Evolutionary conservation across 1,284 basidiomycete genomes (phyloP), one percentile per base, ranked within the genome.

Genomic region (Ustilago cynodontis): DNA sequence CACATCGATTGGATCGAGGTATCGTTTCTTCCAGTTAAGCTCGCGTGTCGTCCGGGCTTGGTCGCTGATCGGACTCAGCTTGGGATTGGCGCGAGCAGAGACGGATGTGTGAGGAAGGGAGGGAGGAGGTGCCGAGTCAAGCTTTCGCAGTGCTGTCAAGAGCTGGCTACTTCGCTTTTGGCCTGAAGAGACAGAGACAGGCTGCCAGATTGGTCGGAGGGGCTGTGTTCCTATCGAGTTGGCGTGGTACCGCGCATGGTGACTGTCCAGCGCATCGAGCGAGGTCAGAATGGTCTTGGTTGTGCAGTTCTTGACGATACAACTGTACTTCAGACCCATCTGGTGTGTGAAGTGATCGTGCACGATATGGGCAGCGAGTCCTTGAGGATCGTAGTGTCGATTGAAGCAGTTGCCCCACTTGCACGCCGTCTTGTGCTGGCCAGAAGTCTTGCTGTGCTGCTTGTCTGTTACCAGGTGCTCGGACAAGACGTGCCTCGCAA

Each of bases 341-440:
- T 70, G 72, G 5, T 52, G 20, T 1, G 56, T 60, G 14, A 75
- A 43, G n/a, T 75, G 72, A 22, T 74, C 63, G 37, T 71, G 58
- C 3, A 75, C 63, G 14, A 75, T 8, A 33, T 71, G 72, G 22
- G 50, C 24, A 1, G 66, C 72, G 28, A 75, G 64, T 8, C 52
- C 68, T 1, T 51, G 20, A 11, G 65, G 24, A 11, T 64, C 51
- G 20, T 67, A 75, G 28, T 64, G 67, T 0, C 72, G 72, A 20
- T 71, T 75, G 50, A 60, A 53, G 52, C 72, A 75, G 9, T 14
- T 45, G 47, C 50, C 60, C 72, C 72, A 75, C 16, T 62, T 65
- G 52, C 71, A 74, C 13, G 65, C 65, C 11, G 56, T 47, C 43
- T 65, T 68, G 22, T 9, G 26, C 7, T 37, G 35, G 3, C 9